Conservation (phyloP, 2,329 filamentous ascomycete species). For the Diplodia intermedia region DNA sequence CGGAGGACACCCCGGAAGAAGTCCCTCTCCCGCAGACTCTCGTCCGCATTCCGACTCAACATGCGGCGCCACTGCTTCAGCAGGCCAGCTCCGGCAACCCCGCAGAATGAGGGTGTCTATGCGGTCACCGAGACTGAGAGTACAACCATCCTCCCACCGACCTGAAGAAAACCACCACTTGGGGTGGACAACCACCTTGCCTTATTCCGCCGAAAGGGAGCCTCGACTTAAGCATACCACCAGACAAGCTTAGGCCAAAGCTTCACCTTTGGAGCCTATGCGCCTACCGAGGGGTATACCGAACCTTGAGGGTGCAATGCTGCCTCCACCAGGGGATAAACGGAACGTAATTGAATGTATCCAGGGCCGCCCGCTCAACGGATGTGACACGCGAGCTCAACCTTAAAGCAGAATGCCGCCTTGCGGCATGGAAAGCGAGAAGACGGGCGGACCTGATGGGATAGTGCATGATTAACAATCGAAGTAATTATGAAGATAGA, state of each 20-base stretch:
- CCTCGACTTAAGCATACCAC: background rate
- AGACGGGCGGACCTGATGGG: background rate
- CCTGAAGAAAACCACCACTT: background rate
- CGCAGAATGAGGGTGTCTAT: conserved; percentile 40
- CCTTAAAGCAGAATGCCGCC: background rate
- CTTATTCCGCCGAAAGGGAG: background rate
- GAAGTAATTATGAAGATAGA: background rate
- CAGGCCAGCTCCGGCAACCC: conserved; percentile 43
- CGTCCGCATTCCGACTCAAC: conserved; percentile 83
- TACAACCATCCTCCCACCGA: background rate
- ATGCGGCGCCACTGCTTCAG: conserved; percentile 53
- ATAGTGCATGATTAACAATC: background rate
- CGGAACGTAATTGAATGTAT: background rate
- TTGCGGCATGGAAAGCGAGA: background rate
- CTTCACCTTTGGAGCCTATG: background rate
- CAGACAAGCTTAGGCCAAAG: background rate
- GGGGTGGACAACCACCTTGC: background rate
- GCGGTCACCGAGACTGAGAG: background rate
- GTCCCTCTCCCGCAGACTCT: conserved; percentile 77
- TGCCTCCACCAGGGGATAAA: background rate
- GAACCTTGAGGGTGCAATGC: background rate
- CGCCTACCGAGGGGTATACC: background rate
- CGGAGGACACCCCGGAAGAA: conserved; percentile 52
- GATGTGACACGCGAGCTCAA: background rate
- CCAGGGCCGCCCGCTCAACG: background rate